Percentiles rank a stretch among this genome's conserved stretches.
Evolutionary conservation across 2,329 filamentous ascomycete species (phyloP).

Genomic region (Chaetomium strumarium): DNA sequence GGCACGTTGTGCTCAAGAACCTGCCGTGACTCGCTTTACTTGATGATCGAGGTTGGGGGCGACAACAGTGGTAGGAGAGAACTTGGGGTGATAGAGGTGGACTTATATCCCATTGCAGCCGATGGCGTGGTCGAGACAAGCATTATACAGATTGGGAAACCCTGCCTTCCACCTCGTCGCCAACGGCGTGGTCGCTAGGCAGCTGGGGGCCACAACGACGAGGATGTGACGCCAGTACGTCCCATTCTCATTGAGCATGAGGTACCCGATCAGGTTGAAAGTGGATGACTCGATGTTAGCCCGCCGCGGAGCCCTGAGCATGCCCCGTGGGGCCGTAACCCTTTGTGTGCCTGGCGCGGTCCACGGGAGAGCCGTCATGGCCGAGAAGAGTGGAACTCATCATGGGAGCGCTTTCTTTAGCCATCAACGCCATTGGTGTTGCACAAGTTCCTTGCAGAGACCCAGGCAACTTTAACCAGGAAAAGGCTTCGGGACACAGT

Average conservation of each 20-base stretch:
- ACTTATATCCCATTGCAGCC: constrained; percentile 11
- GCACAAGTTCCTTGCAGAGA: constrained; percentile 22
- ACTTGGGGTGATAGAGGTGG: constrained; percentile 3
- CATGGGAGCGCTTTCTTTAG: background rate
- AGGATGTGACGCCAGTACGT: background rate
- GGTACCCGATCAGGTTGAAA: background rate
- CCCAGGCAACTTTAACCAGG: constrained; percentile 1
- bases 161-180: constrained; percentile 11
- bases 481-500: background rate
- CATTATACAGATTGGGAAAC: background rate
- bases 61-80: background rate
- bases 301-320: constrained; percentile 9
- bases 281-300: constrained; percentile 10
- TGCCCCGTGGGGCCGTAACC: background rate
- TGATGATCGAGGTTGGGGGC: background rate
- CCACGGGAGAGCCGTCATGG: background rate
- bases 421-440: constrained; percentile 11
- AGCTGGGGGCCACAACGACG: constrained; percentile 7
- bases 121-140: background rate
- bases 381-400: constrained; percentile 1
- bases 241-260: background rate
- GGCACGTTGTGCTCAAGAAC: background rate
- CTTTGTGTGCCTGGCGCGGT: background rate
- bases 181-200: constrained; percentile 8
- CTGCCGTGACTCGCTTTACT: background rate